Percentiles rank a stretch among this genome's conserved stretches.
Conservation (phyloP, 495 filamentous ascomycete species). For the Neurospora discreta region DNA sequence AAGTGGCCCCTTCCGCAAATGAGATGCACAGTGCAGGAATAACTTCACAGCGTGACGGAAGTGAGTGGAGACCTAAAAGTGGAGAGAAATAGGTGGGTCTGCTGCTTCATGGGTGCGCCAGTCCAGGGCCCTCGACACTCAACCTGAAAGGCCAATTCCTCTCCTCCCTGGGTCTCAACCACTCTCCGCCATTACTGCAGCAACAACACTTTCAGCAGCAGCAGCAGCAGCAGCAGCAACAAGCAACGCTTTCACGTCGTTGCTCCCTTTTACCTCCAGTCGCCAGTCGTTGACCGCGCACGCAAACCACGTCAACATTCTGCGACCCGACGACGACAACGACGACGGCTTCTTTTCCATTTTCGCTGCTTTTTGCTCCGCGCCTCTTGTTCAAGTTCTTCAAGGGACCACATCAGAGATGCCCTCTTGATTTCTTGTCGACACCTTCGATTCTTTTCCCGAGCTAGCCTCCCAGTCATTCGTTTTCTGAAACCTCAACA, state of each 20-base stretch:
- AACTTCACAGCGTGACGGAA: constrained; percentile 1
- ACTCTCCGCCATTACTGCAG: neutral
- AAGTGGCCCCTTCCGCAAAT: constrained; percentile 25
- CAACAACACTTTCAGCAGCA: neutral
- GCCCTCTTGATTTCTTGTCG: constrained; percentile 8
- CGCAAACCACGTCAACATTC: neutral
- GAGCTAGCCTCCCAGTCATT: constrained; percentile 43
- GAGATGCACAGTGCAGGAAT: neutral
- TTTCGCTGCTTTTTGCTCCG: neutral
- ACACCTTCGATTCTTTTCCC: constrained; percentile 24
- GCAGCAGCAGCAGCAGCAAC: neutral
- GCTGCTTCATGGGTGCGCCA: too few relatives aligned
- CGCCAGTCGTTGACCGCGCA: neutral
- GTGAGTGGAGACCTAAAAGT: neutral
- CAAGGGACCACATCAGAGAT: neutral
- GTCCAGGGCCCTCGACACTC: constrained; percentile 13
- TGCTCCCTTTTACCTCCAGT: neutral
- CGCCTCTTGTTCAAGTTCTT: neutral
- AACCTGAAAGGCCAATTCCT: constrained; percentile 1
- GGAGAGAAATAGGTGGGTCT: neutral
- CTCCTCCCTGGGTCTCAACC: neutral
- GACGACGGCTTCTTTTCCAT: neutral
- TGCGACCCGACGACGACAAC: neutral
- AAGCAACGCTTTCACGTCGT: constrained; percentile 1
- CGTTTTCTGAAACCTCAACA: constrained; percentile 25